These are phyloP conservation scores for Nasturtium officinale DNA, from an alignment of 345 rosid genomes.

Conservation along the genomic window DNA sequence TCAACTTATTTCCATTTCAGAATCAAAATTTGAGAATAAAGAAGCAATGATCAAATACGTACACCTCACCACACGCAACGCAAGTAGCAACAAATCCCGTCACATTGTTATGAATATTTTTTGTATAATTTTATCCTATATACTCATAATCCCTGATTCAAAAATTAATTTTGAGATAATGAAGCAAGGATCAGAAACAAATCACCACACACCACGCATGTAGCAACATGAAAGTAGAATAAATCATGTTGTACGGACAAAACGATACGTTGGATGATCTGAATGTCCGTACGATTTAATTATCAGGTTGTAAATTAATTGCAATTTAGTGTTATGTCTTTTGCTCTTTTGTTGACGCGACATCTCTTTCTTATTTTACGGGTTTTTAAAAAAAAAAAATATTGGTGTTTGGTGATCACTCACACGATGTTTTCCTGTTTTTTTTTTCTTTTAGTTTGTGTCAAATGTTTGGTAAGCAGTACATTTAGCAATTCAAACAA, in stretches of 20 bases:
- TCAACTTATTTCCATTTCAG: conserved; percentile 30
- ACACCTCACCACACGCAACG: conserved; percentile 13
- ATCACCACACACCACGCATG: conserved; percentile 21
- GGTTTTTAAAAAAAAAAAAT: background rate
- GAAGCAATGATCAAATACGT: conserved; percentile 8
- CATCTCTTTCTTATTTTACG: conserved; percentile 22
- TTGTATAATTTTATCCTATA: background rate
- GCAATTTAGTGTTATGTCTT: conserved; percentile 18
- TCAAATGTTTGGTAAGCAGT: background rate
- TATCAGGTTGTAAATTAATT: background rate
- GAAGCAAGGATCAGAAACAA: conserved; percentile 13
- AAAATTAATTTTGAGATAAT: conserved; percentile 15
- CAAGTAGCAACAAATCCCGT: conserved; percentile 30
- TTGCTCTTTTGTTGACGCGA: conserved; percentile 28
- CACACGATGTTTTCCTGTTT: conserved; percentile 35
- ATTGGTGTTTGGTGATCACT: conserved; percentile 32
- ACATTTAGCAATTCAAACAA: background rate
- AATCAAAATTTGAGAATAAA: conserved; percentile 24
- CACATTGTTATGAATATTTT: background rate
- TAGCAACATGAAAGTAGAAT: conserved; percentile 20
- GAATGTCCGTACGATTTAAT: conserved; percentile 33
- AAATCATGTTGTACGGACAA: conserved; percentile 38
- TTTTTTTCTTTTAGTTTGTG: conserved; percentile 1
- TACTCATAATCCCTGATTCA: no score
- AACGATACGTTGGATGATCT: conserved; percentile 13